These are phyloP conservation scores for Sporothrix variecibatus DNA, from an alignment of 2,329 filamentous ascomycete species.

Conservation along the genomic window DNA sequence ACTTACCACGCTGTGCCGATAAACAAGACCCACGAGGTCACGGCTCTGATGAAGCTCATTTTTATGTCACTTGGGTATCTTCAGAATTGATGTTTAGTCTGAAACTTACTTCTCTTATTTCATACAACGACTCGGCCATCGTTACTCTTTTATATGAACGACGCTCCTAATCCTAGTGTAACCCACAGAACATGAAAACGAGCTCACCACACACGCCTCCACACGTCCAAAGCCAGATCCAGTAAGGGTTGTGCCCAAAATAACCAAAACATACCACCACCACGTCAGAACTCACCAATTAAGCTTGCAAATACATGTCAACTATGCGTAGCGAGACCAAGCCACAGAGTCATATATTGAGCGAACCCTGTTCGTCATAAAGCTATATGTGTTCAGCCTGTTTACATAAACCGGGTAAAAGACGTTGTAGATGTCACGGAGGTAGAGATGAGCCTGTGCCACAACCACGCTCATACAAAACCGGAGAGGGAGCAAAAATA, in stretches of 20 bases:
- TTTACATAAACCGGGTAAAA: not conserved
- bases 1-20: not conserved
- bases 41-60: not conserved
- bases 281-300: not conserved
- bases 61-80: not conserved
- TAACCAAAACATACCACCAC: not conserved
- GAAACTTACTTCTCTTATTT: too few species aligned
- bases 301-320: not conserved
- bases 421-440: too few species aligned
- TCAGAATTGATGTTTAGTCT: not conserved
- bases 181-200: not conserved
- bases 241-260: not conserved
- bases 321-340: not conserved
- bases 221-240: not conserved
- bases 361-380: not conserved
- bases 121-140: not conserved
- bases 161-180: not conserved
- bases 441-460: not conserved
- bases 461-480: not conserved
- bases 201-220: not conserved
- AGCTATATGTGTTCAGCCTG: not conserved
- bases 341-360: not conserved
- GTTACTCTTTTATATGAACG: not conserved
- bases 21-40: not conserved
- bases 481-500: not conserved